Evolutionary conservation across 148 eudicot genomes (phyloP).

Genomic region (Oxyria digyna): DNA sequence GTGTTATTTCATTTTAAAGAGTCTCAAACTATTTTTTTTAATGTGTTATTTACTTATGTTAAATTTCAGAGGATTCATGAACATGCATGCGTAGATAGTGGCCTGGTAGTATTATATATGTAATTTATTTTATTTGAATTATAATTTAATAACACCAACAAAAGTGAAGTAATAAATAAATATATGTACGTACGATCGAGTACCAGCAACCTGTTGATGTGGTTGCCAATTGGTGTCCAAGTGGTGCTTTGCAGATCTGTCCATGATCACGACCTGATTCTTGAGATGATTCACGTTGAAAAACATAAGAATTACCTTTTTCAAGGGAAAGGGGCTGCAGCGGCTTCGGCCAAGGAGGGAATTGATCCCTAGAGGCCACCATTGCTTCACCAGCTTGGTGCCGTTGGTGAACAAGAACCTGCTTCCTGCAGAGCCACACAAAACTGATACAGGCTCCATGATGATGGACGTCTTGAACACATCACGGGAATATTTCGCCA

Average conservation of each 20-base stretch:
- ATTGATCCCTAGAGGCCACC: constrained; percentile 36
- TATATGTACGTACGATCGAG: too few relatives aligned
- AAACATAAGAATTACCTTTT: constrained; percentile 53
- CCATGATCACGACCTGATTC: constrained; percentile 47
- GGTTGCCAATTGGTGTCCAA: constrained; percentile 37
- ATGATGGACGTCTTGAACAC: constrained; percentile 22
- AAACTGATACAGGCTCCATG: constrained; percentile 15
- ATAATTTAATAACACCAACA: too few relatives aligned
- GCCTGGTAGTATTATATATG: too few relatives aligned
- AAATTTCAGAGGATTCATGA: too few relatives aligned
- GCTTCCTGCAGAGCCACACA: constrained; percentile 33
- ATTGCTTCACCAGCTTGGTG: constrained; percentile 29
- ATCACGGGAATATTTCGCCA: constrained; percentile 16
- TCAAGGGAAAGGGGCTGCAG: constrained; percentile 33
- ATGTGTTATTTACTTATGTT: too few relatives aligned
- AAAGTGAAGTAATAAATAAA: too few relatives aligned
- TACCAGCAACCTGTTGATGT: constrained; percentile 8
- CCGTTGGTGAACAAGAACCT: constrained; percentile 43
- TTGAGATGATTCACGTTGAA: constrained; percentile 55
- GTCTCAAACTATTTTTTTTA: too few relatives aligned
- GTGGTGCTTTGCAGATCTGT: constrained; percentile 37
- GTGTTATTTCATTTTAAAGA: too few relatives aligned
- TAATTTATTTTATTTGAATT: too few relatives aligned
- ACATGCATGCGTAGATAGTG: too few relatives aligned
- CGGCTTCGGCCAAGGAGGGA: constrained; percentile 18